Evolutionary conservation across 768 basidiomycete species (phyloP).

Genomic region (Dendrothele bispora): DNA sequence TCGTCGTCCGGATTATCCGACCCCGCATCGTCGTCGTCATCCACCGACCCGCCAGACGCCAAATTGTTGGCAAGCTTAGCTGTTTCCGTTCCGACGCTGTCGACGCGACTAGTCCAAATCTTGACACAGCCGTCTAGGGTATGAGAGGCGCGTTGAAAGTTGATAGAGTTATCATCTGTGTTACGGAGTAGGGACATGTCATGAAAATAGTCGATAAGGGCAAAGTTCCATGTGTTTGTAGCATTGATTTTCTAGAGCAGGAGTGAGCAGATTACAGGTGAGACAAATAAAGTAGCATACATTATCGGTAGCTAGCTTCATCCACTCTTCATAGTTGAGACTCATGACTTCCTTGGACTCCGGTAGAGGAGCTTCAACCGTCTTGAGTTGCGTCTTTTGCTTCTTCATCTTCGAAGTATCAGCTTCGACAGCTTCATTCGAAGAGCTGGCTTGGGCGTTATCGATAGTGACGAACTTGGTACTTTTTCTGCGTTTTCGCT

Average conservation of each 20-base stretch:
- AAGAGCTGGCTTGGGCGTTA: slow-evolving; percentile 56
- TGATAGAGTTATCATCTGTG: slow-evolving; percentile 92
- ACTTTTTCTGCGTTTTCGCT: slow-evolving; percentile 78
- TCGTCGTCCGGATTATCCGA: slow-evolving; percentile 73
- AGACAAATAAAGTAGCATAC: slow-evolving; percentile 50
- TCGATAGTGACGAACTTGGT: slow-evolving; percentile 62
- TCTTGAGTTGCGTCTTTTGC: slow-evolving; percentile 61
- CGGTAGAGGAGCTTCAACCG: slow-evolving; percentile 51
- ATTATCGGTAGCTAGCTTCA: slow-evolving; percentile 99
- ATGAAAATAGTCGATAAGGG: slow-evolving; percentile 98
- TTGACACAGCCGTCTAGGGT: slow-evolving; percentile 99
- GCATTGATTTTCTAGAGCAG: slow-evolving; percentile 92
- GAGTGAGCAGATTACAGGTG: slow-evolving; percentile 10
- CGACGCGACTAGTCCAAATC: slow-evolving; percentile 98
- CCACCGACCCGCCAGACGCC: slow-evolving; percentile 52
- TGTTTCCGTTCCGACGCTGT: slow-evolving; percentile 95
- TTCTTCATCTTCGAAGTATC: slow-evolving; percentile 50
- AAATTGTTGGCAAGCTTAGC: slow-evolving; percentile 93
- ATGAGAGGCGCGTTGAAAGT: slow-evolving; percentile 97
- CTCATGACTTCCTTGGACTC: slow-evolving; percentile 83
- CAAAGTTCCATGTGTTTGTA: slow-evolving; percentile 96
- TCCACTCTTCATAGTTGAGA: slow-evolving; percentile 98
- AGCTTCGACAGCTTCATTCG: slow-evolving; percentile 42
- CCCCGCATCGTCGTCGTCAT: slow-evolving; percentile 58
- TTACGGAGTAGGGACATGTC: slow-evolving; percentile 96